A percentile compares a stretch with the other conserved stretches of the same genome.
Conservation (phyloP, 352 stramenopile genomes). For the Phytophthora capsici region DNA sequence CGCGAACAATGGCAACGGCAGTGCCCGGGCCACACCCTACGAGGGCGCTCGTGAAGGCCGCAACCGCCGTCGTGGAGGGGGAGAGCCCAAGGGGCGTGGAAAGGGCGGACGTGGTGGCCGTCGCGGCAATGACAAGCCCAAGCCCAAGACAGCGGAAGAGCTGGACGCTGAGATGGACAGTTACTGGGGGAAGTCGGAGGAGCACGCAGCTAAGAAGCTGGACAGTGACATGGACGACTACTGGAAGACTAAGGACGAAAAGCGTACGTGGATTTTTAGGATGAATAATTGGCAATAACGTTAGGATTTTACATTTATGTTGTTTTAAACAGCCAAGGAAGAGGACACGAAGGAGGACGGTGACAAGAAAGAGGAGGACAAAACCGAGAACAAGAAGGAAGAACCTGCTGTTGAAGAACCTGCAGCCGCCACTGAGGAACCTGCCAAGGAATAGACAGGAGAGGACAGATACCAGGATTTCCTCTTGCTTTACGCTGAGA, state of each 20-base stretch:
- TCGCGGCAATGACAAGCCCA: slow-evolving; percentile 54
- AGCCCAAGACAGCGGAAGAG: slow-evolving; percentile 79
- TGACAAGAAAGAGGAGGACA: slow-evolving; percentile 20
- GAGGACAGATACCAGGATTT: slow-evolving; percentile 2
- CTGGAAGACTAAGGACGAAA: slow-evolving; percentile 84
- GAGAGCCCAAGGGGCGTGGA: slow-evolving; percentile 22
- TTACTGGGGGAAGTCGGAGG: slow-evolving; percentile 88
- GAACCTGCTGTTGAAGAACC: slow-evolving; percentile 27
- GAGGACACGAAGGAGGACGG: slow-evolving; percentile 31
- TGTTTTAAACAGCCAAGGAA: slow-evolving; percentile 27
- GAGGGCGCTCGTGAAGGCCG: slow-evolving; percentile 42
- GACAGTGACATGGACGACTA: slow-evolving; percentile 89
- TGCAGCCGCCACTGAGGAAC: slow-evolving; percentile 21
- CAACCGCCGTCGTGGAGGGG: slow-evolving; percentile 34
- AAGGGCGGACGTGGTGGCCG: slow-evolving; percentile 33
- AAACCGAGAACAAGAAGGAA: slow-evolving; percentile 31
- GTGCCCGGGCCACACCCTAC: slow-evolving; percentile 52
- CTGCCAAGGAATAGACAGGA: slow-evolving; percentile 35
- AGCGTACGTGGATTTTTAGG: slow-evolving; percentile 30
- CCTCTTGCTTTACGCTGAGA: slow-evolving; percentile 3
- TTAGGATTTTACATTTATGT: too few relatives aligned
- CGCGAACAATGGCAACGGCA: slow-evolving; percentile 10
- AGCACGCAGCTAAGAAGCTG: slow-evolving; percentile 86
- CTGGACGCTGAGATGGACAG: slow-evolving; percentile 88
- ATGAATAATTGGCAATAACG: neutral